A percentile compares a stretch with the other conserved stretches of the same genome.
Conservation (phyloP, 306 rosid genomes). For the Trifolium fragiferum region DNA sequence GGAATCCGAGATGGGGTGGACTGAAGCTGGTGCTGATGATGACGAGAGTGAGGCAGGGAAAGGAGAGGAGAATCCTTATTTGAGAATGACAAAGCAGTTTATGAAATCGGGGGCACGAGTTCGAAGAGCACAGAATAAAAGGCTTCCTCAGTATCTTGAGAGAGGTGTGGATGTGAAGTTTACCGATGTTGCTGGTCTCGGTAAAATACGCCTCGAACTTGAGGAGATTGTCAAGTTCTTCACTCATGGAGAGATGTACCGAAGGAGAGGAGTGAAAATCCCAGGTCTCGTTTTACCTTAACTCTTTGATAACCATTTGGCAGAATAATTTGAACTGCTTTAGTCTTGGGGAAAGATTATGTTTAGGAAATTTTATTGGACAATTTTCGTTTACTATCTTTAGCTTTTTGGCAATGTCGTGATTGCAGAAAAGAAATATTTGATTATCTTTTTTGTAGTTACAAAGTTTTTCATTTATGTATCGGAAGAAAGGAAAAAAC, state of each 20-base stretch:
- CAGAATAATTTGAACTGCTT: slow-evolving; percentile 38
- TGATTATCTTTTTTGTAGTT: slow-evolving; percentile 22
- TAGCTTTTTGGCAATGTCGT: slow-evolving; percentile 6
- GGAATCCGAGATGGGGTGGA: slow-evolving; percentile 76
- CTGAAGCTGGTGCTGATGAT: slow-evolving; percentile 52
- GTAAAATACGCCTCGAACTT: slow-evolving; percentile 94
- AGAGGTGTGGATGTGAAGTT: slow-evolving; percentile 94
- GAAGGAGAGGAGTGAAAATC: slow-evolving; percentile 94
- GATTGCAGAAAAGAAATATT: slow-evolving; percentile 29
- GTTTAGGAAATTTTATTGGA: slow-evolving; percentile 24
- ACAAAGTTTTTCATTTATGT: background rate
- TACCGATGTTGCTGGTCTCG: slow-evolving; percentile 92
- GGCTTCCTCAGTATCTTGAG: slow-evolving; percentile 90
- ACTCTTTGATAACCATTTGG: slow-evolving; percentile 25
- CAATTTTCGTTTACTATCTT: background rate
- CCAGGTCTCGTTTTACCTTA: slow-evolving; percentile 65
- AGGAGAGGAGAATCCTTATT: slow-evolving; percentile 76
- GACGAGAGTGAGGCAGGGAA: slow-evolving; percentile 70
- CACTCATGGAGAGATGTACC: slow-evolving; percentile 94
- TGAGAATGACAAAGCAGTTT: slow-evolving; percentile 94
- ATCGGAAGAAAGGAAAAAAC: background rate
- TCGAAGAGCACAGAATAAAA: slow-evolving; percentile 72
- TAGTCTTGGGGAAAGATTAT: background rate
- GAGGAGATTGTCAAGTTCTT: slow-evolving; percentile 99
- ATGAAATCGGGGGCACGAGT: slow-evolving; percentile 98